Base-by-base conservation (phyloP, 345 rosid genomes). In the Camelina sativa region DNA sequence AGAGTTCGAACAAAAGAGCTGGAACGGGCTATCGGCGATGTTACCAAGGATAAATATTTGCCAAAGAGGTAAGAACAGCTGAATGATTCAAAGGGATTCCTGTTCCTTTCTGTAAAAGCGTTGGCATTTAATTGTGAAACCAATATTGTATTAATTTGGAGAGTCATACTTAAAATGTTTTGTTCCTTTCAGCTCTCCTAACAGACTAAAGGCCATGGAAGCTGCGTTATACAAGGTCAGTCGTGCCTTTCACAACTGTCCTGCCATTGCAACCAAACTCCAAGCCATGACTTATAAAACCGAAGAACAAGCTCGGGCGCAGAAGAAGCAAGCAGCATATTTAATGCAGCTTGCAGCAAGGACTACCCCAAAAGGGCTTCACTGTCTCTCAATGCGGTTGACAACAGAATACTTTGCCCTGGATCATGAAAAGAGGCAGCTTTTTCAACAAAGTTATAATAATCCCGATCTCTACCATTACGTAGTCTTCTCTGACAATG, bases 341-440 rank as follows among this genome's bases (percentile, higher is more conserved):
- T 91, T 94, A 60, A 69, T 90, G 86, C 93, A 88, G 81, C 94
- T 92, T 69, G 96, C 97, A 62, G 91, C 94, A 44, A 85, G 89
- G 82, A 91, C 92, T 51, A 88, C 89, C 23, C 96, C 97, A 11
- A 95, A 95, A 88, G 93, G 98, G 66, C 90, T 89, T 78, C 97
- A 92, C 72, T 95, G 98, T 84, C 93, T 95, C 56, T 85, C 93
- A 65, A 85, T 95, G 88, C 88, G 85, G 77, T 75, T 95, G 84
- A 92, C 98, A 53, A 76, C 96, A 62, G 92, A 87, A 79, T 89
- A 91, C 67, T 84, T 84, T 78, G 37, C 86, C 76, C 72, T 85
- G 62, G 83, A 87, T 41, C 83, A 86, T 17, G 89, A 87, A 72
- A 83, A 85, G 68, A 85, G 87, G 72, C 85, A 72, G 83, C 74